phyloP scores from a whole-genome alignment of 2,329 filamentous ascomycete genomes.

The Davidsoniella australis region DNA sequence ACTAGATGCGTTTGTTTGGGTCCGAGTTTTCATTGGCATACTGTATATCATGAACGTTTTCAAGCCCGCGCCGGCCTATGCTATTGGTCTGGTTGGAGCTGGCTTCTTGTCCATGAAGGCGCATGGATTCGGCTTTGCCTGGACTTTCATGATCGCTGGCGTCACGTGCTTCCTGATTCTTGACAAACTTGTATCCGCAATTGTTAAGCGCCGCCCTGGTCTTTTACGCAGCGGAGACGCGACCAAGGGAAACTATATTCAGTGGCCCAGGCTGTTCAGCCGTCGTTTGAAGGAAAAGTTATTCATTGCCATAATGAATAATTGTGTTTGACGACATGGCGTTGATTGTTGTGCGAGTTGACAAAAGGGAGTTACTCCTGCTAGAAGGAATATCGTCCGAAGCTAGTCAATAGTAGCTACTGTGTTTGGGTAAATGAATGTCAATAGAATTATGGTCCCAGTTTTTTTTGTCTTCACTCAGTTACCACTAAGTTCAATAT shows the following conservation, averaged over 20 bases:
- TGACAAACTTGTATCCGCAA: background rate
- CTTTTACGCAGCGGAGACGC: background rate
- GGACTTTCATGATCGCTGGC: background rate
- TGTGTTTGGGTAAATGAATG: too few species aligned
- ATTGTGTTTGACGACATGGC: too few species aligned
- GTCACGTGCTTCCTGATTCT: background rate
- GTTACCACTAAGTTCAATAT: too few species aligned
- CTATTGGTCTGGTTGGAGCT: conserved; percentile 3
- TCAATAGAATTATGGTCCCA: too few species aligned
- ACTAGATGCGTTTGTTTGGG: conserved; percentile 9
- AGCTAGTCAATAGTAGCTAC: too few species aligned
- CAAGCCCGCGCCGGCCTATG: background rate
- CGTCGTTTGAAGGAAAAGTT: too few species aligned
- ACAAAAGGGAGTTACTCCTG: too few species aligned
- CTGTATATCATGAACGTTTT: background rate
- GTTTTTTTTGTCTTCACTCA: too few species aligned
- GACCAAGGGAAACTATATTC: background rate
- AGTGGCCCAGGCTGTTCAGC: background rate
- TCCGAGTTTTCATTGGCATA: conserved; percentile 3
- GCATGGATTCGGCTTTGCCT: background rate
- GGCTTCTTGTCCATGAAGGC: background rate
- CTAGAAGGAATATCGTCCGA: too few species aligned
- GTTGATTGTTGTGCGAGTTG: too few species aligned
- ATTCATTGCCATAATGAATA: too few species aligned
- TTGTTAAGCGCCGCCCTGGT: background rate